Conservation (phyloP, 148 eudicot species). For the Diospyros kaki region DNA sequence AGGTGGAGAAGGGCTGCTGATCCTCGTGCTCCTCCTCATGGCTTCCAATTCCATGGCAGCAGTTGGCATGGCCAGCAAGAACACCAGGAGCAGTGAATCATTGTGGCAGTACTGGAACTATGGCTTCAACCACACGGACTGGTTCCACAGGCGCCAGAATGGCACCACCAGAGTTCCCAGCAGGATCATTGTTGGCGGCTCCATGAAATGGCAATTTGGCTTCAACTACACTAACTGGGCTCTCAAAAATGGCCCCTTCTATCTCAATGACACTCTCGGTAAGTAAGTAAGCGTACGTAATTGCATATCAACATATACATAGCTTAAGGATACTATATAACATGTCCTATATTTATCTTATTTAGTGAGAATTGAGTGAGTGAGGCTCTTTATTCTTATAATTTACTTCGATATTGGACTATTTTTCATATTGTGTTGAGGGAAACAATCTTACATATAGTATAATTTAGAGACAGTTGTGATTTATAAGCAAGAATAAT, state of each 20-base stretch:
- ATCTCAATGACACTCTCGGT: slow-evolving; percentile 47
- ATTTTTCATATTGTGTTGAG: neutral
- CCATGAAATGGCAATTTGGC: slow-evolving; percentile 37
- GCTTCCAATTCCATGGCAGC: slow-evolving; percentile 14
- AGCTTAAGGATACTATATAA: neutral
- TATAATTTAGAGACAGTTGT: too few species aligned
- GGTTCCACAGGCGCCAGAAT: slow-evolving; percentile 20
- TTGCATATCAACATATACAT: too few species aligned
- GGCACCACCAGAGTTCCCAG: slow-evolving; percentile 18
- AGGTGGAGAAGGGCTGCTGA: neutral
- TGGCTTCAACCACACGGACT: slow-evolving; percentile 23
- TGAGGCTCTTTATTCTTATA: too few species aligned
- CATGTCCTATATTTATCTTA: neutral
- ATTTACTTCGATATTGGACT: neutral
- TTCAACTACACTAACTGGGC: slow-evolving; percentile 54
- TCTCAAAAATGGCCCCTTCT: slow-evolving; percentile 38
- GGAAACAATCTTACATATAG: too few species aligned
- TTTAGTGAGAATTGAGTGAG: too few species aligned
- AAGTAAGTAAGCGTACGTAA: neutral
- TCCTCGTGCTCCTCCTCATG: slow-evolving; percentile 14
- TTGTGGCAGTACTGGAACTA: slow-evolving; percentile 16
- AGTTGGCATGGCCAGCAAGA: slow-evolving; percentile 24
- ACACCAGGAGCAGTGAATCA: neutral
- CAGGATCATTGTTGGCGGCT: slow-evolving; percentile 39
- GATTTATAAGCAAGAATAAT: too few species aligned